Evolutionary conservation across 169 alveolate genomes (phyloP).

Genomic region (Eimeria maxima): DNA sequence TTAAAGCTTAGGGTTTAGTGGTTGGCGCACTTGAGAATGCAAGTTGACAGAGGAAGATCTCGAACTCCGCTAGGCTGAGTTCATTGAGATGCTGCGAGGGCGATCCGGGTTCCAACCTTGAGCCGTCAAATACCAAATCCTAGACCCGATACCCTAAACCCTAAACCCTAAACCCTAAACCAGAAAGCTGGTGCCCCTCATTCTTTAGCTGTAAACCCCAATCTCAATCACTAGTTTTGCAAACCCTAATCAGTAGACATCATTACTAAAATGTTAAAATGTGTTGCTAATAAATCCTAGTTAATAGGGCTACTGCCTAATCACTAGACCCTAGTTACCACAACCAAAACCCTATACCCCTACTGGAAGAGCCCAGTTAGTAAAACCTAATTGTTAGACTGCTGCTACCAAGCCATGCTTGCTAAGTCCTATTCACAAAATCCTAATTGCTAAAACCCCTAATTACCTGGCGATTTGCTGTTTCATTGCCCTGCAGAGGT

Average conservation of each 20-base stretch:
- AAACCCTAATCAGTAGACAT: not conserved
- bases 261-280: not conserved
- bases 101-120: conserved; percentile 35
- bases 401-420: not conserved
- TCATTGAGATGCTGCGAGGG: conserved; percentile 60
- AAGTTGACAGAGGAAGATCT: conserved; percentile 64
- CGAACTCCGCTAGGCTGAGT: conserved; percentile 33
- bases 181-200: not conserved
- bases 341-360: not conserved
- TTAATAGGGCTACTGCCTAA: not conserved
- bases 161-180: conserved; percentile 47
- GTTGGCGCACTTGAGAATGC: conserved; percentile 31
- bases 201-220: not conserved
- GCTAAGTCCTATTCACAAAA: not conserved
- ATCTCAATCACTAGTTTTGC: not conserved
- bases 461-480: conserved; percentile 45
- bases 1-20: conserved; percentile 55
- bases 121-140: not conserved
- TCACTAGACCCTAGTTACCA: not conserved
- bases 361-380: not conserved
- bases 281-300: too few relatives aligned
- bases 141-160: conserved; percentile 31
- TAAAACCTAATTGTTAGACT: not conserved
- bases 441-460: not conserved
- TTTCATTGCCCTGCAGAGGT: conserved; percentile 66